Base-by-base conservation (phyloP, 1,139 yeast genomes). In the Arxiozyma slooffiae region DNA sequence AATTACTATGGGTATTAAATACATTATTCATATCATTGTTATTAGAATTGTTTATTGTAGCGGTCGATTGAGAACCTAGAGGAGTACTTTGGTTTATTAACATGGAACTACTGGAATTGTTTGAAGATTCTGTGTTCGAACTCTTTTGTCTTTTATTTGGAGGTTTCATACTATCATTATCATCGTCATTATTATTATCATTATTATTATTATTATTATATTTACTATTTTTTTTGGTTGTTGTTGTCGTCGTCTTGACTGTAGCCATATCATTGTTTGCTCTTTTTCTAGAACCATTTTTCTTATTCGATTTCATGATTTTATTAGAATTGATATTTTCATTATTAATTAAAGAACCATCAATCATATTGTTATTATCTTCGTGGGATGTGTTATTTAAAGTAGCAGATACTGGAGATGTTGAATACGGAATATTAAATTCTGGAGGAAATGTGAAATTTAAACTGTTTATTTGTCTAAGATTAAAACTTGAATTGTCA, bases 321-420 rank as follows among this genome's bases (percentile, higher is more conserved):
- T 51, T 52, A 49, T 49, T 47, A 47, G 39, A 42, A 30, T 22
- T 48, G 16, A 6, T 37, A 34, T 38, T 44, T 26, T 40, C 36
- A 47, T 36, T 11, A 30, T 30, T 14, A 30, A 14, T n/a, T n/a
- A n/a, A n/a, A n/a, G 44, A 36, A n/a, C 44, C 44, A 24, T 21
- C 17, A n/a, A n/a, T n/a, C n/a, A n/a, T 47, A 34, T 37, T 45
- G 18, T 34, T 23, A 37, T 47, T 24, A 24, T 49, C 48, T 23
- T 34, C 21, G 24, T 18, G 17, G 11, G 34, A 30, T 23, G 43
- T 9, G 7, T 46, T 34, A 57, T 60, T 16, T 21, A 81, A 67
- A 1, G 85, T 79, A 18, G 88, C 88, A 34, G 90, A 81, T 2
- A 84, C 90, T 1, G 92, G 92, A 23, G 90, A 88, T 36, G 83